A percentile compares a stretch with the other conserved stretches of the same genome.
Conservation (phyloP, 306 rosid genomes). For the Prunus mira region DNA sequence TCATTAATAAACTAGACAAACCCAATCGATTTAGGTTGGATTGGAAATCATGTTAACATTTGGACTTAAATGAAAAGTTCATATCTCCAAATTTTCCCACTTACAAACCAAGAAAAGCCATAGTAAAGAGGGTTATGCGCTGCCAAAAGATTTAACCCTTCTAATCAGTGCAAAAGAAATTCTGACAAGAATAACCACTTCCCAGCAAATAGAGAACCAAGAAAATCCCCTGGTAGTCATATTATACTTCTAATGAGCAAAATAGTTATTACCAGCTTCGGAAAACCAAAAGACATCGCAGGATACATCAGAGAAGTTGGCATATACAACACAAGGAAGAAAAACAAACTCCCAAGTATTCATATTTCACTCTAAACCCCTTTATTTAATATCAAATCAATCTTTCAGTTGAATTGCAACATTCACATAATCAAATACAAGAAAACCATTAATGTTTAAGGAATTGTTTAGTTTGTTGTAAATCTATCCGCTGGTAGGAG, state of each 20-base stretch:
- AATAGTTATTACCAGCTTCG: not conserved
- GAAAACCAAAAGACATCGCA: not conserved
- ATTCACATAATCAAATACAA: not conserved
- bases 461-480: not conserved
- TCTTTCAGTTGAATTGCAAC: not conserved
- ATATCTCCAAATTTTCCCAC: not conserved
- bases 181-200: not conserved
- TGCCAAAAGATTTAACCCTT: not conserved
- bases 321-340: not conserved
- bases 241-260: not conserved
- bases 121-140: not conserved
- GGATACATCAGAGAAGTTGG: not conserved
- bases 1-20: not conserved
- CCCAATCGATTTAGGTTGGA: not conserved
- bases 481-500: not conserved
- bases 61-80: not conserved
- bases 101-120: not conserved
- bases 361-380: constrained; percentile 63
- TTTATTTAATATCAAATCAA: not conserved
- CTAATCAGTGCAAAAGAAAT: not conserved
- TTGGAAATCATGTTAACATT: not conserved
- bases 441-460: not conserved
- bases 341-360: constrained; percentile 38
- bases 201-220: not conserved
- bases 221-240: not conserved